Conservation (phyloP, 768 basidiomycete species). For the Tricholoma sp. region DNA sequence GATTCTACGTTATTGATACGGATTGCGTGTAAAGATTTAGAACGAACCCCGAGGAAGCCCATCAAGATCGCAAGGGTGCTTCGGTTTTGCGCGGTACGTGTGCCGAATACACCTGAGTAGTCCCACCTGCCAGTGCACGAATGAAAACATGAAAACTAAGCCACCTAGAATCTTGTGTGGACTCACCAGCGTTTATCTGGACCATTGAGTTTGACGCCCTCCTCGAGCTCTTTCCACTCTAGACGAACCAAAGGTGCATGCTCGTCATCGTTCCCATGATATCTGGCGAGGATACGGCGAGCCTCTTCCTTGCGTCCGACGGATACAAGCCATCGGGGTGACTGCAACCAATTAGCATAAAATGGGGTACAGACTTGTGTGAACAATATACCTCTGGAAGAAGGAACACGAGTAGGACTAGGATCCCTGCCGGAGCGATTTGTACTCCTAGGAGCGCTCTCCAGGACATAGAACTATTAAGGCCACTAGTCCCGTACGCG, state of each 20-base stretch:
- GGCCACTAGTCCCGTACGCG: conserved; percentile 36
- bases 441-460: conserved; percentile 50
- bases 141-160: too few relatives aligned
- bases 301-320: conserved; percentile 47
- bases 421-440: conserved; percentile 38
- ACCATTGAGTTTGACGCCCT: conserved; percentile 42
- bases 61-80: conserved; percentile 46
- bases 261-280: conserved; percentile 48
- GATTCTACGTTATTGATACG: too few relatives aligned
- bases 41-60: conserved; percentile 33
- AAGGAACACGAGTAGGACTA: conserved; percentile 26
- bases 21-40: too few relatives aligned
- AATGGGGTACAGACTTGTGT: neutral
- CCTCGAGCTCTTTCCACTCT: conserved; percentile 49
- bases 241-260: conserved; percentile 46
- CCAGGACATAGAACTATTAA: conserved; percentile 34
- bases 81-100: conserved; percentile 37
- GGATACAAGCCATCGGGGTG: conserved; percentile 51
- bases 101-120: conserved; percentile 45
- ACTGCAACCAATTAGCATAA: conserved; percentile 19
- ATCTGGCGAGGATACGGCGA: conserved; percentile 40
- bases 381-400: conserved; percentile 30
- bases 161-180: neutral
- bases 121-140: conserved; percentile 11
- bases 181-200: conserved; percentile 54